A percentile compares a stretch with the other conserved stretches of the same genome.
Conservation (phyloP, 805 yeast genomes). For the Teunomyces funiuensis region DNA sequence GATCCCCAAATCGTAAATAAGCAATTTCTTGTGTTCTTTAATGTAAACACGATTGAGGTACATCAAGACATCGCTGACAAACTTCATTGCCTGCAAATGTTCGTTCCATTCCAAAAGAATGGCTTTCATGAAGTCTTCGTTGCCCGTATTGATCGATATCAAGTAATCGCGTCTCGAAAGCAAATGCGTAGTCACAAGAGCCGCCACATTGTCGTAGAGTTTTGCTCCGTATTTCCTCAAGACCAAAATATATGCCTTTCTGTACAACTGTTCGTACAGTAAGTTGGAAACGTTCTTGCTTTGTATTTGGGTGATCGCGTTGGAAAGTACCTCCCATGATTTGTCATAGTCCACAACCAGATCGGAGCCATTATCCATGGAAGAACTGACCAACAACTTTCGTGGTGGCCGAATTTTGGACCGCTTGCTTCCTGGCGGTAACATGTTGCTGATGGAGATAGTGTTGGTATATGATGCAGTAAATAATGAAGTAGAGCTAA, state of each 20-base stretch:
- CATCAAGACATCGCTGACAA: slow-evolving; percentile 82
- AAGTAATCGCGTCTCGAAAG: slow-evolving; percentile 19
- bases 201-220: slow-evolving; percentile 60
- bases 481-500: not conserved
- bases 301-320: slow-evolving; percentile 73
- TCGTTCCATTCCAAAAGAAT: slow-evolving; percentile 62
- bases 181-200: slow-evolving; percentile 49
- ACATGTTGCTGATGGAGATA: slow-evolving; percentile 7
- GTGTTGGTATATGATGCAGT: not conserved
- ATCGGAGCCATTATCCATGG: slow-evolving; percentile 20
- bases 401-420: slow-evolving; percentile 69
- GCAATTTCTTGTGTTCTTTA: slow-evolving; percentile 60
- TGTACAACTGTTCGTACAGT: slow-evolving; percentile 79
- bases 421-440: slow-evolving; percentile 39
- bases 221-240: slow-evolving; percentile 64
- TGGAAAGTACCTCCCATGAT: slow-evolving; percentile 63
- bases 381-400: slow-evolving; percentile 29
- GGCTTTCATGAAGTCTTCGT: slow-evolving; percentile 36
- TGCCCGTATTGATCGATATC: slow-evolving; percentile 15
- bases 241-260: slow-evolving; percentile 76
- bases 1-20: slow-evolving; percentile 73
- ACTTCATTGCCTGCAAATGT: slow-evolving; percentile 68
- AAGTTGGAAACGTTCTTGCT: slow-evolving; percentile 68
- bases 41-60: slow-evolving; percentile 85
- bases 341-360: slow-evolving; percentile 55